Conservation (phyloP, 2,329 filamentous ascomycete species). For the Ophiostoma novo-ulmi region DNA sequence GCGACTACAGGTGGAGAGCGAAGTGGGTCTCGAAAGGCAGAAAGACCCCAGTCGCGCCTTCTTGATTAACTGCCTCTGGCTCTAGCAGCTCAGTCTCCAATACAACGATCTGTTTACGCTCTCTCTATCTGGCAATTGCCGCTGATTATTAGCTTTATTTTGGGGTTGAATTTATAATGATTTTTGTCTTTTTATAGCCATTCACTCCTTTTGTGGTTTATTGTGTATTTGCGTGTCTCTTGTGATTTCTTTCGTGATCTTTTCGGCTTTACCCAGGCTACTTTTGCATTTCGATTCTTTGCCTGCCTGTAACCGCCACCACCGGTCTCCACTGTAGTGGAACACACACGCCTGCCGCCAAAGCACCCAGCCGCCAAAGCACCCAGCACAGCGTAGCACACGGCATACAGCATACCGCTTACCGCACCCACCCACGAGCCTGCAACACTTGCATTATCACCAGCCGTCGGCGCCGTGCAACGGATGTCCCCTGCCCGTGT, state of each 20-base stretch:
- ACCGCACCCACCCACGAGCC: neutral
- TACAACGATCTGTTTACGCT: no score
- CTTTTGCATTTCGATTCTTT: neutral
- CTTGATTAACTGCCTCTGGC: neutral
- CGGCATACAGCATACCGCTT: neutral
- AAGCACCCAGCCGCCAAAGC: neutral
- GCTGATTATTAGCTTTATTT: neutral
- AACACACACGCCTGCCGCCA: neutral
- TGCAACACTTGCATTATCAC: neutral
- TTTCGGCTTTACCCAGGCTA: no score
- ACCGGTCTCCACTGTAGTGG: neutral
- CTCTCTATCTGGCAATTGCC: neutral
- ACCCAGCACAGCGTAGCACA: neutral
- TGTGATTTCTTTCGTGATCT: no score
- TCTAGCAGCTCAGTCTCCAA: neutral
- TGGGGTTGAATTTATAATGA: neutral
- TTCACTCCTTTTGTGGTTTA: neutral
- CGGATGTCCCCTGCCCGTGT: neutral
- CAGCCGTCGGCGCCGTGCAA: constrained; percentile 9
- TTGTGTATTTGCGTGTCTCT: no score
- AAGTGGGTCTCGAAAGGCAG: neutral
- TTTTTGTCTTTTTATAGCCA: neutral
- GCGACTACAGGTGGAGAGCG: neutral
- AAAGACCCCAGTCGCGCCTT: constrained; percentile 8
- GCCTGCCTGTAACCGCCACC: neutral